Evolutionary conservation across 176 grass and related monocot species (phyloP).

Genomic region (Olyra latifolia): DNA sequence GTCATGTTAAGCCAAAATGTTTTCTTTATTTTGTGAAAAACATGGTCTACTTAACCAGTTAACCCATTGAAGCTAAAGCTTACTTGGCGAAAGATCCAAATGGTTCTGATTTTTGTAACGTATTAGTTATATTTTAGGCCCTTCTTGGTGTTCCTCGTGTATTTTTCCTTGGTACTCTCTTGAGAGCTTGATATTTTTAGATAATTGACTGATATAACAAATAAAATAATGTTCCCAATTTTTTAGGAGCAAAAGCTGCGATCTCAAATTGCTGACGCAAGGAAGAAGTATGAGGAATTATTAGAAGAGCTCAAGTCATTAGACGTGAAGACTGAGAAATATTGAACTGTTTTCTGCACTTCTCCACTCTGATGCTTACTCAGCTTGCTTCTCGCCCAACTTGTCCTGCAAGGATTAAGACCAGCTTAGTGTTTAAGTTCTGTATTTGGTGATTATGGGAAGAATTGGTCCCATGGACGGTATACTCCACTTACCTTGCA

Average conservation of each 20-base stretch:
- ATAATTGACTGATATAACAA: constrained; percentile 27
- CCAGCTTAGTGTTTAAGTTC: not conserved
- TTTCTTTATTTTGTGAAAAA: not conserved
- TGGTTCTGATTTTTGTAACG: not conserved
- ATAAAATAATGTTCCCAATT: constrained; percentile 33
- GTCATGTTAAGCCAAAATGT: not conserved
- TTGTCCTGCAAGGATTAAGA: constrained; percentile 9
- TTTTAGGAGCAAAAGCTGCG: constrained; percentile 73
- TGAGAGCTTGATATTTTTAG: not conserved
- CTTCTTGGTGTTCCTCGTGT: not conserved
- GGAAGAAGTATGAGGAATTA: constrained; percentile 66
- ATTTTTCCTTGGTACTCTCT: not conserved
- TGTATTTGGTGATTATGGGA: constrained; percentile 1
- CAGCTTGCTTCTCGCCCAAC: constrained; percentile 6
- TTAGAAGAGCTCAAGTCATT: constrained; percentile 53
- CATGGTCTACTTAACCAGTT: not conserved
- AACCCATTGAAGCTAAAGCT: not conserved
- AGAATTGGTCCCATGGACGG: constrained; percentile 22
- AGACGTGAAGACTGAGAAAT: constrained; percentile 67
- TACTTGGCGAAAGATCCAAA: not conserved
- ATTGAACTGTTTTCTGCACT: constrained; percentile 12
- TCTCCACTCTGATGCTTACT: not conserved
- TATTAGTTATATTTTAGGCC: not conserved
- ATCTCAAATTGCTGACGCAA: constrained; percentile 58
- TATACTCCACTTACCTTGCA: not conserved